Percentiles rank a stretch among this genome's conserved stretches.
phyloP scores from a whole-genome alignment of 2,329 filamentous ascomycete species.

The Drechslerella stenobrocha region DNA sequence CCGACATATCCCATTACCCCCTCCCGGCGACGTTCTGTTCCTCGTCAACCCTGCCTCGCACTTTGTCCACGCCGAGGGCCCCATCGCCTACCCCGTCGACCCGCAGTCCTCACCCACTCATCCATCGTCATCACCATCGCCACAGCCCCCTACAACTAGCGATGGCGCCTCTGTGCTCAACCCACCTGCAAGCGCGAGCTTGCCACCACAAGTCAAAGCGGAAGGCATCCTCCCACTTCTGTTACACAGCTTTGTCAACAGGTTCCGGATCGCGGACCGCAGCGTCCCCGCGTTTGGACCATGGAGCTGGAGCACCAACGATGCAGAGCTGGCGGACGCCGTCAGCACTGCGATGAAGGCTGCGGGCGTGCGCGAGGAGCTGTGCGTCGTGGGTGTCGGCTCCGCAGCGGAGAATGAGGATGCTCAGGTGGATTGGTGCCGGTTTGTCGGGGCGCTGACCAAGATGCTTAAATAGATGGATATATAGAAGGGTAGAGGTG shows the following conservation, averaged over 20 bases:
- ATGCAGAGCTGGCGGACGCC: background rate
- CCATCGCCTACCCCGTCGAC: slow-evolving; percentile 10
- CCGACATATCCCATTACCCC: slow-evolving; percentile 15
- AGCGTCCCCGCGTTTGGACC: background rate
- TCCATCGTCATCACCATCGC: background rate
- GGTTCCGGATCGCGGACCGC: background rate
- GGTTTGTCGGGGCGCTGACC: slow-evolving; percentile 3
- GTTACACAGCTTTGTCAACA: slow-evolving; percentile 4
- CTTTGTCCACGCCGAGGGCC: slow-evolving; percentile 21
- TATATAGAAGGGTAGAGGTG: background rate
- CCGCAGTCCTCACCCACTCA: background rate
- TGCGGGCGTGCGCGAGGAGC: slow-evolving; percentile 1
- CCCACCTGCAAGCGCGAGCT: too few species aligned
- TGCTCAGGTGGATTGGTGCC: slow-evolving; percentile 1
- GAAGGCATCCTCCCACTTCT: slow-evolving; percentile 3
- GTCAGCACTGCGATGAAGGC: background rate
- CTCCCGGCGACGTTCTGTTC: slow-evolving; percentile 22
- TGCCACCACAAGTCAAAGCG: background rate
- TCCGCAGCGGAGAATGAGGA: slow-evolving; percentile 3
- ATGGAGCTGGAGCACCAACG: slow-evolving; percentile 12
- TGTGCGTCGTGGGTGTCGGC: background rate
- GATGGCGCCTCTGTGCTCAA: too few species aligned
- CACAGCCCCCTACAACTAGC: background rate
- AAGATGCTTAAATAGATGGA: background rate
- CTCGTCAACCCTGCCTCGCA: slow-evolving; percentile 18